phyloP scores from a whole-genome alignment of 805 yeast species.

The Phaffomyces opuntiae region DNA sequence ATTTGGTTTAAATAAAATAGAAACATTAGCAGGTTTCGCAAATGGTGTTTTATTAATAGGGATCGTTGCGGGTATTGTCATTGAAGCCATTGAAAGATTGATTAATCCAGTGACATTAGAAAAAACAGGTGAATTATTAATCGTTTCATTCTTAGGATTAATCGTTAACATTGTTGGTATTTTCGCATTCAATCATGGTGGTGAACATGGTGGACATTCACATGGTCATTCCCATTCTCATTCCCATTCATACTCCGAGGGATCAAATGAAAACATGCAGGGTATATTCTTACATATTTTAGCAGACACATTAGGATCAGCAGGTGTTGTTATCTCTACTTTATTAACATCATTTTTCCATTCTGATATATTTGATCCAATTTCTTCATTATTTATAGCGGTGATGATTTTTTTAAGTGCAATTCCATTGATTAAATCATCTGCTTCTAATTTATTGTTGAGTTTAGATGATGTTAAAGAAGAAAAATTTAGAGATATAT shows the following conservation, averaged over 20 bases:
- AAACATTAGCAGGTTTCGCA: constrained; percentile 91
- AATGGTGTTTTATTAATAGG: constrained; percentile 86
- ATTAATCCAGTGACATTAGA: constrained; percentile 70
- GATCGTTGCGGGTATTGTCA: constrained; percentile 79
- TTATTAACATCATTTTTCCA: constrained; percentile 60
- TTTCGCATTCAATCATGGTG: constrained; percentile 89
- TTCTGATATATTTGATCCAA: constrained; percentile 79
- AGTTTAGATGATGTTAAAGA: constrained; percentile 56
- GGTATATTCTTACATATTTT: constrained; percentile 91
- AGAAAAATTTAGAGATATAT: constrained; percentile 49
- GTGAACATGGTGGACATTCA: constrained; percentile 38
- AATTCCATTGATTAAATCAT: constrained; percentile 72
- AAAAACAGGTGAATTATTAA: constrained; percentile 73
- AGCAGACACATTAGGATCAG: constrained; percentile 96
- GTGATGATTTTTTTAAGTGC: constrained; percentile 74
- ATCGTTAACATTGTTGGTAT: constrained; percentile 88
- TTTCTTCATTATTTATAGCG: constrained; percentile 87
- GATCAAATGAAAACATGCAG: constrained; percentile 68
- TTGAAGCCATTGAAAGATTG: constrained; percentile 81
- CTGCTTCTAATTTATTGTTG: constrained; percentile 67
- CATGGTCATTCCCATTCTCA: constrained; percentile 35
- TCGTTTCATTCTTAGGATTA: constrained; percentile 81
- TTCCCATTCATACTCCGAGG: constrained; percentile 11
- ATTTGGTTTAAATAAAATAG: constrained; percentile 78
- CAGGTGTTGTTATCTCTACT: constrained; percentile 93